phyloP scores from a whole-genome alignment of 1,284 basidiomycete species.

The Papiliotrema terrestris region DNA sequence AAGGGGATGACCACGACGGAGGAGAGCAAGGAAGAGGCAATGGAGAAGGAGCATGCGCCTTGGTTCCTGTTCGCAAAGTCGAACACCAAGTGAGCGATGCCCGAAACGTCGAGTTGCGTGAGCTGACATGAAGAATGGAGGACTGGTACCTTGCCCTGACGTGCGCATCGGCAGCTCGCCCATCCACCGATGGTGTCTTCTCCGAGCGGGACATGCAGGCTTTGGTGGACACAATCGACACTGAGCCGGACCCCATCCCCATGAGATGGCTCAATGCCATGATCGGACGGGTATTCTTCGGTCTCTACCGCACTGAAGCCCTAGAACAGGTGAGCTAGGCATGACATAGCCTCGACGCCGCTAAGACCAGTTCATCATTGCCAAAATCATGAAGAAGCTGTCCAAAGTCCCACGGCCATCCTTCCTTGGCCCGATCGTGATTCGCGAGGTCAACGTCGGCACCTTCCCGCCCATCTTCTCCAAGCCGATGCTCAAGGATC shows the following conservation, averaged over 20 bases:
- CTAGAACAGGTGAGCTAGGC: conserved; percentile 58
- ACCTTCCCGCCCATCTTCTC: conserved; percentile 68
- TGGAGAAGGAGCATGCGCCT: conserved; percentile 54
- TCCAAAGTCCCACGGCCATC: conserved; percentile 82
- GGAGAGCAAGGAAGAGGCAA: conserved; percentile 52
- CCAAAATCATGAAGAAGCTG: conserved; percentile 87
- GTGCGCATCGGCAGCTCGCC: conserved; percentile 59
- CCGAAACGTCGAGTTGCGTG: too few relatives aligned
- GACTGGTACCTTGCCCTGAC: conserved; percentile 92
- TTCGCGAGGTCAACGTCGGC: conserved; percentile 86
- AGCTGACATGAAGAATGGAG: conserved; percentile 51
- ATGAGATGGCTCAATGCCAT: conserved; percentile 96
- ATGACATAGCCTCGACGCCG: background rate
- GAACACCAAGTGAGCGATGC: conserved; percentile 56
- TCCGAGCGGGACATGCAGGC: conserved; percentile 73
- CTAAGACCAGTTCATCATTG: conserved; percentile 64
- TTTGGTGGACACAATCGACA: conserved; percentile 80
- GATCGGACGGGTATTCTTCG: conserved; percentile 87
- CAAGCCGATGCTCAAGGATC: conserved; percentile 95
- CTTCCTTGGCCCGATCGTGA: conserved; percentile 79
- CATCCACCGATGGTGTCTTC: conserved; percentile 58
- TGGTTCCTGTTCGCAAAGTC: conserved; percentile 88
- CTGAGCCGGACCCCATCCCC: conserved; percentile 88
- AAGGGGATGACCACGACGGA: conserved; percentile 47
- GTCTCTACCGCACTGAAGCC: conserved; percentile 75